Base-by-base conservation (phyloP, 2,329 filamentous ascomycete genomes). In the Beauveria sp. region DNA sequence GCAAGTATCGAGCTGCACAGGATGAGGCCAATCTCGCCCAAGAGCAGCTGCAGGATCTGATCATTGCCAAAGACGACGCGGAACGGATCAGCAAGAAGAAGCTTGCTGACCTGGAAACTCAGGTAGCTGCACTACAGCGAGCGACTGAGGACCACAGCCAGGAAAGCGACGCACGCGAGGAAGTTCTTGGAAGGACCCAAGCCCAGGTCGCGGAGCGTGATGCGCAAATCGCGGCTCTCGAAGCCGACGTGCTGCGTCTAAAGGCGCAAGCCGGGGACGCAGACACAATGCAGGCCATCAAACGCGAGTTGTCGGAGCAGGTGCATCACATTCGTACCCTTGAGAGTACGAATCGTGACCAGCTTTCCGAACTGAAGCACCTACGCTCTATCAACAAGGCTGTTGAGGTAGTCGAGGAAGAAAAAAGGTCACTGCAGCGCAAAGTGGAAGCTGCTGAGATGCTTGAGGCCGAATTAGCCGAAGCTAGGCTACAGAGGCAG, bases 321-420 rank as follows among this genome's bases (percentile, higher is more conserved):
- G 90, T 99, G 1, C 82, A 86, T n/a, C 92, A 98, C 70, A 96
- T 97, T 65, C 87, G 91, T 63, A 87, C 85, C 34, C 79, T 99
- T 3, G 95, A 99, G 72, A 81, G 84, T 1, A 85, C 85, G 42
- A 96, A 91, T 65, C 82, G 90, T 26, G 91, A 96, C 55, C 90
- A 96, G 70, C 79, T 85, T 16, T 75, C 81, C 0, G 93, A 99
- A 71, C 77, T 99, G 42, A 91, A 89, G 67, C 88, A 92, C 66
- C 81, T 96, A 43, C 87, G 92, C 16, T 89, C 92, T 66, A 77
- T 88, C 3, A 87, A 92, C 72, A 93, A 90, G 74, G 91, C 90
- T n/a, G 87, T 96, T 1, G 91, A 96, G 70, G 84, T 99, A 2
- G 89, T 98, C 0, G 92, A 99, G 71, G 95, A 99, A 72, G 92